Conservation (phyloP, 2,329 filamentous ascomycete species). For the Talaromyces verruculosus region DNA sequence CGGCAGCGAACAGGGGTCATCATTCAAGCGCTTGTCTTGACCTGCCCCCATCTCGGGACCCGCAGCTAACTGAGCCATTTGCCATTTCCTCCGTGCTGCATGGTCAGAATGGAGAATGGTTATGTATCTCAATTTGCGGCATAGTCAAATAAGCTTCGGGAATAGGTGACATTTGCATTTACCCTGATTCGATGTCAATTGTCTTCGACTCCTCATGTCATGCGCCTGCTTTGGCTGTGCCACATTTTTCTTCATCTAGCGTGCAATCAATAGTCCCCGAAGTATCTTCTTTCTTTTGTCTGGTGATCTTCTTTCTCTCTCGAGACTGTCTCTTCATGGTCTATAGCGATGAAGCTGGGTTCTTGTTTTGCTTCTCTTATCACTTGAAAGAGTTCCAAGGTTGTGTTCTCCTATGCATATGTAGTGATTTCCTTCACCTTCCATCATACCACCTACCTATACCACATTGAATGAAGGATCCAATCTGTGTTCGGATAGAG, state of each 20-base stretch:
- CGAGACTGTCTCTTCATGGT: not conserved
- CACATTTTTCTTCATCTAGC: not conserved
- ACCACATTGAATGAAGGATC: not conserved
- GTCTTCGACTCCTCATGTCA: not conserved
- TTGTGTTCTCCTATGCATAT: not conserved
- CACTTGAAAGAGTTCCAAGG: too few species aligned
- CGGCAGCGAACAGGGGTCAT: conserved; percentile 4
- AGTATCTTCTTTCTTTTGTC: not conserved
- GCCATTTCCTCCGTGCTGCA: not conserved
- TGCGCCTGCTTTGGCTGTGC: conserved; percentile 5
- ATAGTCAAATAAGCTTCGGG: conserved; percentile 2
- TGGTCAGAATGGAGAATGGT: not conserved
- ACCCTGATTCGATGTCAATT: not conserved
- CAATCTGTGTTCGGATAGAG: not conserved
- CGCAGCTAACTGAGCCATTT: not conserved
- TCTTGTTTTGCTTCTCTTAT: not conserved
- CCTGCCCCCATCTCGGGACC: not conserved
- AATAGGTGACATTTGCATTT: not conserved
- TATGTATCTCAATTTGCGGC: not conserved
- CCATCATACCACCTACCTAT: not conserved
- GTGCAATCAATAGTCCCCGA: not conserved
- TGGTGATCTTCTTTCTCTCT: not conserved
- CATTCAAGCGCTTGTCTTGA: not conserved
- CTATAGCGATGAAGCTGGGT: not conserved
- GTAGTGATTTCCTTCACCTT: not conserved